These are phyloP conservation scores for Magnusiomyces magnusii DNA, from an alignment of 1,139 yeast genomes.

Conservation along the genomic window DNA sequence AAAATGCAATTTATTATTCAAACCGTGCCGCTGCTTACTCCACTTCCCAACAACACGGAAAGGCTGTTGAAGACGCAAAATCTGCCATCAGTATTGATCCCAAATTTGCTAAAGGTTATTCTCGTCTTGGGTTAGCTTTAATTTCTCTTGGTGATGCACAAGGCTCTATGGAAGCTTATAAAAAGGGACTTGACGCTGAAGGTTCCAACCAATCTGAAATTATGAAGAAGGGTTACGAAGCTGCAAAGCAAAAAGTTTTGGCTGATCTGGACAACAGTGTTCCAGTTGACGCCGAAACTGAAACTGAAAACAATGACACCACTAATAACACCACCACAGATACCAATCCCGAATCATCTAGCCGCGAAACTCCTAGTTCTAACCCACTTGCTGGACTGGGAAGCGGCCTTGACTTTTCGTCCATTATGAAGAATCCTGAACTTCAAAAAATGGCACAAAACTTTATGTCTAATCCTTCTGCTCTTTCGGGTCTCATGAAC, in stretches of 20 bases:
- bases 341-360: slow-evolving; percentile 20
- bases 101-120: slow-evolving; percentile 81
- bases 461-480: slow-evolving; percentile 85
- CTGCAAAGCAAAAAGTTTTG: slow-evolving; percentile 80
- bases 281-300: slow-evolving; percentile 27
- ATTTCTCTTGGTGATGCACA: slow-evolving; percentile 85
- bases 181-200: slow-evolving; percentile 77
- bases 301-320: slow-evolving; percentile 4
- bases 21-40: slow-evolving; percentile 98
- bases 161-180: slow-evolving; percentile 86
- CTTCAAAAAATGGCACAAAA: slow-evolving; percentile 79
- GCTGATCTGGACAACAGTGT: slow-evolving; percentile 50
- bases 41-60: slow-evolving; percentile 61
- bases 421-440: slow-evolving; percentile 81
- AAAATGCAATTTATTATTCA: slow-evolving; percentile 78
- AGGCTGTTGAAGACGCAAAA: slow-evolving; percentile 79
- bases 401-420: slow-evolving; percentile 65
- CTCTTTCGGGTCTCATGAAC: slow-evolving; percentile 66
- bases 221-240: slow-evolving; percentile 89
- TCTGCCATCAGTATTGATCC: slow-evolving; percentile 74
- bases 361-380: slow-evolving; percentile 22
- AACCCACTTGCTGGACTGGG: slow-evolving; percentile 44
- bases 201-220: slow-evolving; percentile 81
- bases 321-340: slow-evolving; percentile 17
- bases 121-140: slow-evolving; percentile 89